Percentiles rank a stretch among this genome's conserved stretches.
Conservation (phyloP, 2,329 filamentous ascomycete genomes). For the Pyrenophora tritici-repentis region DNA sequence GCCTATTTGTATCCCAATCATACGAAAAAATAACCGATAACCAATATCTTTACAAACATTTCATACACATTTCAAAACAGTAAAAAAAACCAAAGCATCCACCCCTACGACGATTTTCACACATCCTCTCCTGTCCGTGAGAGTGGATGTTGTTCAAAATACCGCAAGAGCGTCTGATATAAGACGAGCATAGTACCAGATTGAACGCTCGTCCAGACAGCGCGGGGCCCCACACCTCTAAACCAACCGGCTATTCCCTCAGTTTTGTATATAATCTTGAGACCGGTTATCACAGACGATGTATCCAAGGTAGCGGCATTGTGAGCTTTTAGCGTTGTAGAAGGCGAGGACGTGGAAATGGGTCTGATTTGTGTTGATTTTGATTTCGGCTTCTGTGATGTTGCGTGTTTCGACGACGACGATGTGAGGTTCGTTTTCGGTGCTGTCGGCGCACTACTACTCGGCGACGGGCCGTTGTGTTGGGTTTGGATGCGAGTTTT, state of each 20-base stretch:
- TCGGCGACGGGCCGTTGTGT: slow-evolving; percentile 57
- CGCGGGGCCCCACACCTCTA: slow-evolving; percentile 87
- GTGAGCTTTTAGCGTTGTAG: slow-evolving; percentile 77
- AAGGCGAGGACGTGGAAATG: slow-evolving; percentile 90
- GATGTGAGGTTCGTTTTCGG: slow-evolving; percentile 25
- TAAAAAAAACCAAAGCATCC: too few relatives aligned
- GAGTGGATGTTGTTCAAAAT: slow-evolving; percentile 66
- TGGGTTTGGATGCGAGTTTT: slow-evolving; percentile 97
- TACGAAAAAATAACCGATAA: background rate
- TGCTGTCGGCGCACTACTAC: slow-evolving; percentile 15
- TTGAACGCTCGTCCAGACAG: slow-evolving; percentile 97
- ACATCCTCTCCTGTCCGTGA: slow-evolving; percentile 15
- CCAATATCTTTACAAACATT: too few relatives aligned
- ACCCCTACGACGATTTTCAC: slow-evolving; percentile 9
- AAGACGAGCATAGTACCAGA: slow-evolving; percentile 95
- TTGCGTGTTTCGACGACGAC: slow-evolving; percentile 39
- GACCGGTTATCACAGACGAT: slow-evolving; percentile 82
- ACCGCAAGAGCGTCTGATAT: slow-evolving; percentile 84
- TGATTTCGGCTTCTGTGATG: slow-evolving; percentile 22
- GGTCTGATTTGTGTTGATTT: slow-evolving; percentile 58
- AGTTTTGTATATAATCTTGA: slow-evolving; percentile 85
- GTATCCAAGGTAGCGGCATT: slow-evolving; percentile 83
- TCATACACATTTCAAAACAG: too few relatives aligned
- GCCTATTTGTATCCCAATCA: background rate
- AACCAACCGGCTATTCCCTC: slow-evolving; percentile 93